A percentile compares a stretch with the other conserved stretches of the same genome.
These are phyloP conservation scores for Coniella lustricola DNA, from an alignment of 2,329 filamentous ascomycete species.

Conservation along the genomic window DNA sequence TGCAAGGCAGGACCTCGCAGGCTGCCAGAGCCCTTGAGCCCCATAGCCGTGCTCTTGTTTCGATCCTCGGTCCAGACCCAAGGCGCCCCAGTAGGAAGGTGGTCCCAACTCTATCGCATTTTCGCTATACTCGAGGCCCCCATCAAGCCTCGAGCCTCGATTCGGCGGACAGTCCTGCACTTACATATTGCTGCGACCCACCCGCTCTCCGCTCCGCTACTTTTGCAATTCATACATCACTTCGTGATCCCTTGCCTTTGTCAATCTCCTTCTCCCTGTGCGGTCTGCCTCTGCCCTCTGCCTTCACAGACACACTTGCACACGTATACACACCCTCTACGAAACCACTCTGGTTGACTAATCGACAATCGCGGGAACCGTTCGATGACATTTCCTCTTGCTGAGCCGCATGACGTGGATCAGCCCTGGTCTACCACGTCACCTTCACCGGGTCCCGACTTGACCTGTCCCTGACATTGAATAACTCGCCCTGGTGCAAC, in stretches of 20 bases:
- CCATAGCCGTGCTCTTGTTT: slow-evolving; percentile 9
- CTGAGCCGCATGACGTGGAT: not conserved
- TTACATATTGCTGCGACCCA: slow-evolving; percentile 8
- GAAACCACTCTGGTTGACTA: slow-evolving; percentile 9
- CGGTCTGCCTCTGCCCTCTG: too few relatives aligned
- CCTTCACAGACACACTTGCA: too few relatives aligned
- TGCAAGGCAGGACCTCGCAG: too few relatives aligned
- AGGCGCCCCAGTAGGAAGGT: slow-evolving; percentile 4
- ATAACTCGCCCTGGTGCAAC: not conserved
- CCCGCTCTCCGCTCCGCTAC: slow-evolving; percentile 1
- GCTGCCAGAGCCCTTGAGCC: slow-evolving; percentile 12
- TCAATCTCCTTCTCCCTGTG: too few relatives aligned
- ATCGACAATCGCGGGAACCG: not conserved
- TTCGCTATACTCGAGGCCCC: not conserved
- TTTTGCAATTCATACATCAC: not conserved
- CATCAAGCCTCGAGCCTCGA: too few relatives aligned
- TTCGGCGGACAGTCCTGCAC: not conserved
- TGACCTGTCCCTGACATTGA: not conserved
- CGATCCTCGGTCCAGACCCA: slow-evolving; percentile 10
- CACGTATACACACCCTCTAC: not conserved
- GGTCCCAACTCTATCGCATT: slow-evolving; percentile 6
- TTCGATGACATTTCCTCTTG: slow-evolving; percentile 7
- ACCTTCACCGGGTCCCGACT: not conserved
- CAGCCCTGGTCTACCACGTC: not conserved
- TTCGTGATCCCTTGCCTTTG: too few relatives aligned